Percentiles rank a stretch among this genome's conserved stretches.
These are phyloP conservation scores for Globisporangium cylindrosporum DNA, from an alignment of 352 stramenopile species.

Conservation along the genomic window DNA sequence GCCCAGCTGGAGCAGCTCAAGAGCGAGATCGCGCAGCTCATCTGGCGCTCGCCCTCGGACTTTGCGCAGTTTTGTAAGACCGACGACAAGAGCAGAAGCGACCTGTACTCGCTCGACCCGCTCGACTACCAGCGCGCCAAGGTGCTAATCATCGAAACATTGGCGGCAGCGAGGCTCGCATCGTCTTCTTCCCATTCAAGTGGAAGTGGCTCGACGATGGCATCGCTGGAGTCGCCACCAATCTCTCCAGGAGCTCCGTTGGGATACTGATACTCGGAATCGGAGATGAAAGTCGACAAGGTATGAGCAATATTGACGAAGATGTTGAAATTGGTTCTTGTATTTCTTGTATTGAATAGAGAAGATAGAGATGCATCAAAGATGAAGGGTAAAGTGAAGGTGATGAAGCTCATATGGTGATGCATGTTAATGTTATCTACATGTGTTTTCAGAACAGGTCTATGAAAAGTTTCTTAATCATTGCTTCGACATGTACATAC, in stretches of 20 bases:
- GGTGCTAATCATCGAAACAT: slow-evolving; percentile 58
- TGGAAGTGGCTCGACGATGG: not conserved
- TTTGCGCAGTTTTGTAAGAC: slow-evolving; percentile 47
- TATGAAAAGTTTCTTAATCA: slow-evolving; percentile 83
- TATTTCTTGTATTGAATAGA: not conserved
- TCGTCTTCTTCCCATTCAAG: not conserved
- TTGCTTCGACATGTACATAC: slow-evolving; percentile 27
- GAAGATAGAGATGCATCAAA: not conserved
- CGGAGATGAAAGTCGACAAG: not conserved
- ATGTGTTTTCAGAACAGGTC: slow-evolving; percentile 87
- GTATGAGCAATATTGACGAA: not conserved
- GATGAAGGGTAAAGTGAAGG: not conserved
- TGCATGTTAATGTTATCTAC: slow-evolving; percentile 86
- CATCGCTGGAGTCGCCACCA: not conserved
- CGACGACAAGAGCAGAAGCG: slow-evolving; percentile 25
- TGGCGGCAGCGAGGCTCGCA: slow-evolving; percentile 27
- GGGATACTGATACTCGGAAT: not conserved
- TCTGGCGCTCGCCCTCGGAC: slow-evolving; percentile 49
- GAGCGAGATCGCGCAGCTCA: slow-evolving; percentile 47
- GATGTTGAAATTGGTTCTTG: not conserved
- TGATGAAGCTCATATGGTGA: slow-evolving; percentile 84
- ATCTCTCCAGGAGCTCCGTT: not conserved
- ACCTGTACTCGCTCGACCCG: slow-evolving; percentile 73
- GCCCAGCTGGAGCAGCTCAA: slow-evolving; percentile 55
- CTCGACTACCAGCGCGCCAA: slow-evolving; percentile 62